A percentile compares a stretch with the other conserved stretches of the same genome.
Evolutionary conservation across 176 grass and related monocot genomes (phyloP).

Genomic region (Echinochloa phyllopogon): DNA sequence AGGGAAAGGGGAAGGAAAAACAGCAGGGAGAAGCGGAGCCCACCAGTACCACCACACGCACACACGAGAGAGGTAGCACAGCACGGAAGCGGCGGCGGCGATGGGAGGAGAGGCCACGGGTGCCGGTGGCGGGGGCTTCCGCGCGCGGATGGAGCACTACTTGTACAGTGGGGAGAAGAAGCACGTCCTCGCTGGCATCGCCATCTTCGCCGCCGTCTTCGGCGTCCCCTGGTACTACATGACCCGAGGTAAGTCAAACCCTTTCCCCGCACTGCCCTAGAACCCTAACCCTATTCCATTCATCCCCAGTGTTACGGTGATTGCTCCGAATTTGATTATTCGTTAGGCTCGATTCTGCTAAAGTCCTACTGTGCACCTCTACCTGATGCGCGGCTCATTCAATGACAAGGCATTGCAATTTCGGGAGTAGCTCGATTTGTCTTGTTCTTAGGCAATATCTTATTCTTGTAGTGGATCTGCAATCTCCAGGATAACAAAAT

Average conservation of each 20-base stretch:
- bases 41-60: conserved; percentile 3
- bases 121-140: conserved; percentile 53
- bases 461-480: neutral
- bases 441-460: neutral
- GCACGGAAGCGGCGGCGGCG: conserved; percentile 22
- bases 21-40: neutral
- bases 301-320: neutral
- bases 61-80: neutral
- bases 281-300: neutral
- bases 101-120: conserved; percentile 44
- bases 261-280: neutral
- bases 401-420: neutral
- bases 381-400: neutral
- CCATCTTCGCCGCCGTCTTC: conserved; percentile 71
- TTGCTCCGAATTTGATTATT: neutral
- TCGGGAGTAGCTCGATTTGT: neutral
- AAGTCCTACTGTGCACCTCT: neutral
- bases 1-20: neutral
- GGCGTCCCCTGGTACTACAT: conserved; percentile 84
- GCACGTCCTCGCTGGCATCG: conserved; percentile 86
- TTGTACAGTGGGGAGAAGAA: conserved; percentile 94
- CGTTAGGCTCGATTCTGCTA: neutral
- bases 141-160: conserved; percentile 66
- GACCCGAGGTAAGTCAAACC: conserved; percentile 61
- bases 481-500: neutral